Evolutionary conservation across 371 early-diverging fungal genomes (phyloP).

Genomic region (Conidiobolus incongruus): DNA sequence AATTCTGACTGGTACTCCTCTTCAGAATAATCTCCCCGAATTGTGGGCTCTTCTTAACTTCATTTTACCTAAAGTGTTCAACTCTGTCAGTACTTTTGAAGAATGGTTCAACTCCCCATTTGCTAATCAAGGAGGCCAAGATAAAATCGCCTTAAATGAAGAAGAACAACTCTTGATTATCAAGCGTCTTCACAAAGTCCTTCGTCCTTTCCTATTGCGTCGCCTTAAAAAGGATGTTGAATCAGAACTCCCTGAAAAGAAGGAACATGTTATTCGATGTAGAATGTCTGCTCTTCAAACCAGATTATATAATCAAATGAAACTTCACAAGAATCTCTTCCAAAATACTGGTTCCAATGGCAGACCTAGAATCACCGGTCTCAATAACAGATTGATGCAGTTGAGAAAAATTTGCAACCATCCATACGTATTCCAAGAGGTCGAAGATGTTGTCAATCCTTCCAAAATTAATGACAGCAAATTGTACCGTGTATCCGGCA

Average conservation of each 20-base stretch:
- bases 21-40: constrained; percentile 98
- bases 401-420: constrained; percentile 98
- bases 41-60: constrained; percentile 98
- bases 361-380: constrained; percentile 42
- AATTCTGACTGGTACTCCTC: constrained; percentile 96
- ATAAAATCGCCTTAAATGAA: constrained; percentile 79
- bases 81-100: constrained; percentile 86
- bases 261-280: constrained; percentile 92
- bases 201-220: constrained; percentile 94
- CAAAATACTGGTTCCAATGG: constrained; percentile 2
- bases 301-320: constrained; percentile 57
- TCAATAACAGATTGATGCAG: constrained; percentile 98
- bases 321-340: constrained; percentile 21
- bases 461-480: constrained; percentile 22
- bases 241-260: constrained; percentile 93
- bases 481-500: constrained; percentile 73
- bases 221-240: constrained; percentile 99
- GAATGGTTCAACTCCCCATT: constrained; percentile 98
- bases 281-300: constrained; percentile 66
- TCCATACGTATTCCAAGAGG: constrained; percentile 94
- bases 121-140: constrained; percentile 61
- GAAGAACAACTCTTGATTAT: constrained; percentile 95
- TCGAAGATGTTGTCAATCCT: constrained; percentile 63
- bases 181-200: constrained; percentile 80
- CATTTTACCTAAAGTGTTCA: constrained; percentile 88